phyloP scores from a whole-genome alignment of 768 basidiomycete genomes.

The Boletus bicolor region DNA sequence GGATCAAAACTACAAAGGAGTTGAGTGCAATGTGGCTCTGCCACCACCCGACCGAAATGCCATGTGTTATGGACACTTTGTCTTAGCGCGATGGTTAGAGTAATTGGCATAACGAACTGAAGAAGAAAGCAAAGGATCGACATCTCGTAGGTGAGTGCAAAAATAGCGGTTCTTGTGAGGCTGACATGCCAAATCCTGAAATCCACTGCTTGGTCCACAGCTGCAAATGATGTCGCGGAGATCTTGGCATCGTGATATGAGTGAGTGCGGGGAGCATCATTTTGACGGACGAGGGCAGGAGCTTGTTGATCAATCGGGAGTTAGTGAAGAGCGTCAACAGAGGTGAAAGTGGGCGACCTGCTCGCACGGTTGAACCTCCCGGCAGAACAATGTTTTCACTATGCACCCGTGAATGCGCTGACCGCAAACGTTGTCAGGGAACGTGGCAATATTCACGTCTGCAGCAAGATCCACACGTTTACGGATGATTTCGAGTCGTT shows the following conservation, averaged over 20 bases:
- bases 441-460: conserved; percentile 10
- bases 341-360: background rate
- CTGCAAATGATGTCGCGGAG: background rate
- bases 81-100: background rate
- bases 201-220: background rate
- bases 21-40: background rate
- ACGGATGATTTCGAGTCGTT: conserved; percentile 35
- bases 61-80: background rate
- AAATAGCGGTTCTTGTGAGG: background rate
- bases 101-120: background rate
- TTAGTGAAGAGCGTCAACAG: background rate
- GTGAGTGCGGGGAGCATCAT: conserved; percentile 27
- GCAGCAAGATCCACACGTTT: conserved; percentile 19
- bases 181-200: background rate
- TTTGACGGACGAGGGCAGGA: conserved; percentile 9
- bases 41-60: no score
- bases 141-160: background rate
- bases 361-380: background rate
- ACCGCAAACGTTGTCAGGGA: background rate
- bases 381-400: no score
- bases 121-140: background rate
- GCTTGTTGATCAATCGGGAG: conserved; percentile 30
- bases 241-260: conserved; percentile 17
- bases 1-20: background rate
- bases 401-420: no score